Evolutionary conservation across 2,329 filamentous ascomycete species (phyloP).

Genomic region (Fusarium scirpi): DNA sequence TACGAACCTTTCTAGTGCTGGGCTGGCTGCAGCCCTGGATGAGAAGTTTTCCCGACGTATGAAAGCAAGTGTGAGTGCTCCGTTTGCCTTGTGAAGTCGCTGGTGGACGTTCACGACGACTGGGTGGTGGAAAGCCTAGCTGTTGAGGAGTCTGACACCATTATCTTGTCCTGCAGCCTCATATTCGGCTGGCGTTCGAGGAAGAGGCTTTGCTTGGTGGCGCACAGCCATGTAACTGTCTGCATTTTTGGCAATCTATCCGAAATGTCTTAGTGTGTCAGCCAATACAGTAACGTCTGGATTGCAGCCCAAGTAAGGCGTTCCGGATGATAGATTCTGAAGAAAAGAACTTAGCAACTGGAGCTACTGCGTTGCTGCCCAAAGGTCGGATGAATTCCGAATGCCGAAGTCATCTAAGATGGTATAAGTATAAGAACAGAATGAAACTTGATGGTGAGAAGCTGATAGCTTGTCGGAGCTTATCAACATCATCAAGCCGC

Average conservation of each 20-base stretch:
- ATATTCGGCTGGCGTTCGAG: conserved; percentile 2
- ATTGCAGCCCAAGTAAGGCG: conserved; percentile 17
- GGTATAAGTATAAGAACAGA: conserved; percentile 20
- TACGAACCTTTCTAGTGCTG: conserved; percentile 31
- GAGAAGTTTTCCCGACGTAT: neutral
- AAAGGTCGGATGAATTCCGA: conserved; percentile 5
- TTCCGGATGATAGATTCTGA: neutral
- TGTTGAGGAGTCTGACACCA: neutral
- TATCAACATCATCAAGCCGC: neutral
- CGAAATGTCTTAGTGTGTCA: neutral
- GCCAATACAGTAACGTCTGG: conserved; percentile 27
- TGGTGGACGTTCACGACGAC: neutral
- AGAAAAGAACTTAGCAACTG: neutral
- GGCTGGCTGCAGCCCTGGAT: conserved; percentile 31
- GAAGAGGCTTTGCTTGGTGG: neutral
- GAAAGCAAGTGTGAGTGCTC: neutral
- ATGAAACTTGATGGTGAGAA: neutral
- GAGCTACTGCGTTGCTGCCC: conserved; percentile 36
- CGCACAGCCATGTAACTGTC: conserved; percentile 5
- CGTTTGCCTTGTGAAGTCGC: conserved; percentile 3
- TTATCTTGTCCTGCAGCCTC: conserved; percentile 18
- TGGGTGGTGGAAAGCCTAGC: neutral
- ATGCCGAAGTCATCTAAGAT: neutral
- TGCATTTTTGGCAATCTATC: neutral
- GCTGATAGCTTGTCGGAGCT: neutral